Evolutionary conservation across 352 stramenopile species (phyloP).

Genomic region (Phytophthora syringae): DNA sequence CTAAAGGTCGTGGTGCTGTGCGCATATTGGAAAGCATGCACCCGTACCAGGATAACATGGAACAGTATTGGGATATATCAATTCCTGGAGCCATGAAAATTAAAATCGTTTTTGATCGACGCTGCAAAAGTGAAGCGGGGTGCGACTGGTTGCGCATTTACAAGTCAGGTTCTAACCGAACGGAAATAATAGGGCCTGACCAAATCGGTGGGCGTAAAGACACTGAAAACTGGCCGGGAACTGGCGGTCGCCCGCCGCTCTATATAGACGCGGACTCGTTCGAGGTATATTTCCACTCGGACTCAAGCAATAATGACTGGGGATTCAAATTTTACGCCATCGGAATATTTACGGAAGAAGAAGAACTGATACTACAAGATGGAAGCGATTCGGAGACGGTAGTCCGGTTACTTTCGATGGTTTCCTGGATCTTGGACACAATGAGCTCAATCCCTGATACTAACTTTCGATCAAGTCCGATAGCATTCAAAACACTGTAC

Average conservation of each 20-base stretch:
- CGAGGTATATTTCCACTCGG: conserved; percentile 86
- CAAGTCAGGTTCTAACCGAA: conserved; percentile 57
- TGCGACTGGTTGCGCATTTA: conserved; percentile 81
- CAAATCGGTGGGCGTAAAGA: conserved; percentile 72
- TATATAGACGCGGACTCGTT: conserved; percentile 74
- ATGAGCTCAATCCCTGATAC: conserved; percentile 28
- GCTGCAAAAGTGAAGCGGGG: conserved; percentile 69
- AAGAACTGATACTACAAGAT: neutral
- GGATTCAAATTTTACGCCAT: conserved; percentile 88
- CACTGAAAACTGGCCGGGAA: conserved; percentile 85
- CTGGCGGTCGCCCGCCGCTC: conserved; percentile 61
- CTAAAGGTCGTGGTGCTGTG: conserved; percentile 49
- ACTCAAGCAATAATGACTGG: conserved; percentile 89
- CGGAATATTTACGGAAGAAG: conserved; percentile 59
- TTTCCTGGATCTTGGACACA: conserved; percentile 48
- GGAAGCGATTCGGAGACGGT: conserved; percentile 7
- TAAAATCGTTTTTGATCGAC: conserved; percentile 72
- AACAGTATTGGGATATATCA: conserved; percentile 72
- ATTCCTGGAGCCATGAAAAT: conserved; percentile 75
- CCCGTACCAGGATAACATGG: conserved; percentile 71
- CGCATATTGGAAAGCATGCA: conserved; percentile 73
- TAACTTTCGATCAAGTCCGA: conserved; percentile 17
- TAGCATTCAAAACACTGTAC: conserved; percentile 32
- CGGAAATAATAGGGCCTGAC: conserved; percentile 51
- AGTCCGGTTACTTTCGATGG: conserved; percentile 41